Evolutionary conservation across 1,139 yeast species (phyloP).

Genomic region (Meyerozyma carpophila): DNA sequence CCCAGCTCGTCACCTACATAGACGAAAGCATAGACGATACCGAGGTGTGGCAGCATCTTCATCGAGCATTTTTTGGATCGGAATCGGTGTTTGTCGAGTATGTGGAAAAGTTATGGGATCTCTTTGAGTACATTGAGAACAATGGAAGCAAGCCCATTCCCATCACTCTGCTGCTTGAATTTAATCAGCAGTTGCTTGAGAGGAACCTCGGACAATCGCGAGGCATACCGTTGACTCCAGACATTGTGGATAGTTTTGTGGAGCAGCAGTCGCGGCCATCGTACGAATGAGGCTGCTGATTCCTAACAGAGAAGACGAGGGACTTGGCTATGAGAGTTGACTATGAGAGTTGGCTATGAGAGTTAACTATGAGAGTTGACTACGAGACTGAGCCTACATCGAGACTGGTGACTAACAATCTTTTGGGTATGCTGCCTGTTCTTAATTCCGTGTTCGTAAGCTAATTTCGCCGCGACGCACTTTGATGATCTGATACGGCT

Average conservation of each 20-base stretch:
- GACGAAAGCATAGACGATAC: conserved; percentile 7
- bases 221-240: conserved; percentile 19
- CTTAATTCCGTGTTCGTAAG: too few species aligned
- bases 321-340: too few species aligned
- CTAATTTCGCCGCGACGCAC: too few species aligned
- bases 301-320: too few species aligned
- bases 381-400: too few species aligned
- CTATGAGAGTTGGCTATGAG: too few species aligned
- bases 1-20: conserved; percentile 3
- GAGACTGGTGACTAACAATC: too few species aligned
- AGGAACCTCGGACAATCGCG: conserved; percentile 12
- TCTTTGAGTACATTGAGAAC: conserved; percentile 18
- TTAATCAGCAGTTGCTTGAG: conserved; percentile 19
- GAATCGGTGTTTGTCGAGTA: conserved; percentile 22
- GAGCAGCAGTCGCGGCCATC: conserved; percentile 15
- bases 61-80: conserved; percentile 26
- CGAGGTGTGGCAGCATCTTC: conserved; percentile 13
- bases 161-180: conserved; percentile 14
- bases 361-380: too few species aligned
- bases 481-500: too few species aligned
- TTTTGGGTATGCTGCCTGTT: too few species aligned
- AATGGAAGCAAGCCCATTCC: conserved; percentile 8
- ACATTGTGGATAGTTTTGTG: conserved; percentile 22
- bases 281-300: too few species aligned
- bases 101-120: conserved; percentile 22